Base-by-base conservation (phyloP, 768 basidiomycete species). In the Pisolithus microcarpus region DNA sequence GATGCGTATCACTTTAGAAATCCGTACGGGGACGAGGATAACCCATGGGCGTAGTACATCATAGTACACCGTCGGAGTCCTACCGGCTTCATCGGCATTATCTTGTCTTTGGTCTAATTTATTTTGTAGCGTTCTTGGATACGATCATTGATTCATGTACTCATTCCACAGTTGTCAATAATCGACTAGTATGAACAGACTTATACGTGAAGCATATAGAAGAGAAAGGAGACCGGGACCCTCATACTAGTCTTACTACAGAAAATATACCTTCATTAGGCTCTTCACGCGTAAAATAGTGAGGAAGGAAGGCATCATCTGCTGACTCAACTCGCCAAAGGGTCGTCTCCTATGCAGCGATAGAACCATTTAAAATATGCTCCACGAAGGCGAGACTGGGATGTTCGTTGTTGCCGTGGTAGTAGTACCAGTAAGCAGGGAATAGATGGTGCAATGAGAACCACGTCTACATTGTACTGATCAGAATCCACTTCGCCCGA, bases 401-500 rank as follows among this genome's bases (percentile, higher is more conserved):
- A 5, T 23, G 4, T 6, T 53, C 26, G 28, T 52, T 46, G 26
- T 28, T 48, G 16, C 51, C 60, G 30, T 66, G 65, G 51, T 66
- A 58, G 26, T 57, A 66, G 30, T 70, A 66, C 67, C 69, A 70
- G 48, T 70, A 70, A 0, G 66, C 69, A 0, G 68, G 69, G 23
- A 70, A 55, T 42, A 69, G 43, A 34, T 70, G 66, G 3, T 66
- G 68, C 6, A 68, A 52, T 4, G 66, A 67, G 50, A 68, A 66
- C 69, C 69, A 70, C 9, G 71, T 26, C 69, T 70, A n/a, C n/a
- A 7, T 21, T 13, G 0, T 7, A 38, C 3, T 21, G 28, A 34
- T 18, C 50, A 13, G 30, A 43, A 28, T 13, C 8, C 31, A 11
- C 21, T 9, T 5, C 7, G 19, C 30, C n/a, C 11, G 8, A 18